These are phyloP conservation scores for Acacia melanoxylon DNA, from an alignment of 306 rosid species.

Conservation along the genomic window DNA sequence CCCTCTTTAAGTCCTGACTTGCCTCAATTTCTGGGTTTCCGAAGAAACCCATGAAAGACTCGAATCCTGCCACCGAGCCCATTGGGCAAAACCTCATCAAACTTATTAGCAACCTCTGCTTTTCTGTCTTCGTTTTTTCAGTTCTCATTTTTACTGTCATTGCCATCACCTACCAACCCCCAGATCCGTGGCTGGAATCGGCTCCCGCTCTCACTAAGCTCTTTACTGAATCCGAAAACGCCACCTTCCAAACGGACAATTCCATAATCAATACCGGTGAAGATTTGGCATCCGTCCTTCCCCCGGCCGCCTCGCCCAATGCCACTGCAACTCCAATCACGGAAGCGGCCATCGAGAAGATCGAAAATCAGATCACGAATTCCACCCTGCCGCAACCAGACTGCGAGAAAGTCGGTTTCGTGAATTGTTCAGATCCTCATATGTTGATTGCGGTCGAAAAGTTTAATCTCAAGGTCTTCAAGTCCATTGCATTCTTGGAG, in stretches of 20 bases:
- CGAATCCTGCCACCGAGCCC: constrained; percentile 63
- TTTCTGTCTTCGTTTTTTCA: constrained; percentile 81
- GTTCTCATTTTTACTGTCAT: constrained; percentile 87
- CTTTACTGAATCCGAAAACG: constrained; percentile 74
- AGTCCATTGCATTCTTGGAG: constrained; percentile 74
- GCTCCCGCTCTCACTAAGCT: constrained; percentile 87
- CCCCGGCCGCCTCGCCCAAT: constrained; percentile 38
- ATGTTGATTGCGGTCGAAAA: constrained; percentile 62
- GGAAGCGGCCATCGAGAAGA: constrained; percentile 54
- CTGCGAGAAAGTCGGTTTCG: constrained; percentile 1
- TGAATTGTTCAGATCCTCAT: constrained; percentile 86
- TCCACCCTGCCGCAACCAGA: constrained; percentile 23
- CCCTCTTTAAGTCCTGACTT: background rate
- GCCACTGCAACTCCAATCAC: constrained; percentile 41
- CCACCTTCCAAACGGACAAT: constrained; percentile 77
- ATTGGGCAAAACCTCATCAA: constrained; percentile 84
- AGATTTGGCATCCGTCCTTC: constrained; percentile 47
- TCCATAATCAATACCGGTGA: constrained; percentile 86
- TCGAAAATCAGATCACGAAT: constrained; percentile 47
- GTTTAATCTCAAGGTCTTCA: constrained; percentile 71
- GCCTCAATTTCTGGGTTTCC: background rate
- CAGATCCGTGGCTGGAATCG: constrained; percentile 97
- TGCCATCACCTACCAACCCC: constrained; percentile 96
- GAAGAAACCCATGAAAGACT: constrained; percentile 59
- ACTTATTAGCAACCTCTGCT: constrained; percentile 83